A percentile compares a stretch with the other conserved stretches of the same genome.
Evolutionary conservation across 2,329 filamentous ascomycete genomes (phyloP).

Genomic region (Macrophomina tecta): DNA sequence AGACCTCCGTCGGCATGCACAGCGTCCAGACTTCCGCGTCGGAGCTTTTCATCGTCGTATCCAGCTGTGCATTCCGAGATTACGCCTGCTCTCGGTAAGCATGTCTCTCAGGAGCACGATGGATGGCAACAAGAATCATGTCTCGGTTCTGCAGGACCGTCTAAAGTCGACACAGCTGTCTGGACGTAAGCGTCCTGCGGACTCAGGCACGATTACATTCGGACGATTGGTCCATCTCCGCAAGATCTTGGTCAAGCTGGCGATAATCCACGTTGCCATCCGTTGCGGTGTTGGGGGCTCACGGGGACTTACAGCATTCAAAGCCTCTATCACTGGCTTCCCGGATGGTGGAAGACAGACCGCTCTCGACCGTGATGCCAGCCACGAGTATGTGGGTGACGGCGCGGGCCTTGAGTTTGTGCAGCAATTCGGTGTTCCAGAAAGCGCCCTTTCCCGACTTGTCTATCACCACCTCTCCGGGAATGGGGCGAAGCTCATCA

Average conservation of each 20-base stretch:
- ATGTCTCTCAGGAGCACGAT: no score
- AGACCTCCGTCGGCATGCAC: constrained; percentile 59
- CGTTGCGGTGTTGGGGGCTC: no score
- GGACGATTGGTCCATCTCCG: no score
- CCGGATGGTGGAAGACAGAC: constrained; percentile 61
- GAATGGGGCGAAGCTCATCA: constrained; percentile 58
- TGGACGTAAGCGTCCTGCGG: no score
- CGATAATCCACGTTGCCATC: no score
- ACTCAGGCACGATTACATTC: no score
- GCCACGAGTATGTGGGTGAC: constrained; percentile 64
- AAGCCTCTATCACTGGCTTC: constrained; percentile 67
- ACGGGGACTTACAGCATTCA: constrained; percentile 56
- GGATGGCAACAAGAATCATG: no score
- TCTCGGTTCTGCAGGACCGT: no score
- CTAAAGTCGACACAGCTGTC: no score
- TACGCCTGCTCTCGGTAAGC: constrained; percentile 37
- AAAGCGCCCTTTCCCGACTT: constrained; percentile 66
- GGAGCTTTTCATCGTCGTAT: constrained; percentile 55
- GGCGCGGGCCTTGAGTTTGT: constrained; percentile 59
- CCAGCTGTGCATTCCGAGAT: constrained; percentile 54
- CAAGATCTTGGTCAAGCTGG: no score
- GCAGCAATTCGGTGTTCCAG: constrained; percentile 62
- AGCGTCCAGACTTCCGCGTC: constrained; percentile 56
- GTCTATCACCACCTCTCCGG: constrained; percentile 62
- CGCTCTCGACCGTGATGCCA: constrained; percentile 66